Evolutionary conservation across 2,329 filamentous ascomycete species (phyloP), one percentile per base, ranked within the genome.

Genomic region (Aureobasidium sp.): DNA sequence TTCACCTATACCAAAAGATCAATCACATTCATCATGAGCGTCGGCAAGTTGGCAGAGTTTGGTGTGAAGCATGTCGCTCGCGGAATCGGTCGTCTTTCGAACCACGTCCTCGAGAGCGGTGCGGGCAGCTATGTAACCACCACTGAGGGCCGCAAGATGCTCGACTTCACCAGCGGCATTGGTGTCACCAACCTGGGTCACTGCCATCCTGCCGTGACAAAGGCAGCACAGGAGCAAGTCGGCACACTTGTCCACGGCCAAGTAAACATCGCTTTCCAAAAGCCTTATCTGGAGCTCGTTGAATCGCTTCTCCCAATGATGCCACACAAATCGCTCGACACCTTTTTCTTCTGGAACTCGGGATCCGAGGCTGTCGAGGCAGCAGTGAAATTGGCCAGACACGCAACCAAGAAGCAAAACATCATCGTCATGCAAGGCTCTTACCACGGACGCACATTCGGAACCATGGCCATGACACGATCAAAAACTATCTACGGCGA

Each of bases 251-350:
- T 75, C 48, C 74, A 76, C 49, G 74, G 71, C 6, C 74, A 76
- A 63, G 71, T 75, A 58, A 75, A 75, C 66, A 76, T 76, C 58
- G 74, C 73, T 0, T 76, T 76, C 66, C 73, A 75, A 53, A 72
- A 73, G 61, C 72, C 74, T 5, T 74, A 73, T 62, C 67, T 74
- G 27, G 68, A 73, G 44, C 69, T 75, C 42, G 68, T 75, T 37
- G 63, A 74, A 57, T 63, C 65, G 2, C 65, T 75, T 9, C 64
- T 74, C 20, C 72, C 72, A 2, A 52, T 73, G 34, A 74, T 75
- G 73, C 73, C 73, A 5, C 68, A 75, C 63, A 66, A 68, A 20
- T 69, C 67, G 2, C 68, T 75, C n/a, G 70, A 75, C 65, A 74
- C 72, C 4, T 74, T 75, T 59, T 75, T 75, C 70, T 73, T 75